phyloP scores from a whole-genome alignment of 495 filamentous ascomycete species.

The Collariella sp. region DNA sequence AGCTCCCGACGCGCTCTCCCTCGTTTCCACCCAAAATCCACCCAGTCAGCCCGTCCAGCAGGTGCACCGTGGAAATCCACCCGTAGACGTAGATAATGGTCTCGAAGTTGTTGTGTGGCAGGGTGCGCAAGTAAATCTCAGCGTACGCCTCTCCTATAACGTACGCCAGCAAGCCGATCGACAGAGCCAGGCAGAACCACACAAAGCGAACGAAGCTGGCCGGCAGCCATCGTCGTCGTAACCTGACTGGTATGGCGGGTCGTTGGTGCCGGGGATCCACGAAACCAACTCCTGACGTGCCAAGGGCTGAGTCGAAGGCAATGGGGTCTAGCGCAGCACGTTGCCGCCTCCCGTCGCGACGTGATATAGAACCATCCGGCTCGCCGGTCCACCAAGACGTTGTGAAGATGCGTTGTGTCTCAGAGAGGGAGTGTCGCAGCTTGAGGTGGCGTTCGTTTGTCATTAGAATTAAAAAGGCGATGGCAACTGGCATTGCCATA shows the following conservation, averaged over 20 bases:
- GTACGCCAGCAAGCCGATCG: slow-evolving; percentile 51
- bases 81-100: slow-evolving; percentile 59
- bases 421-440: slow-evolving; percentile 46
- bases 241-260: slow-evolving; percentile 25
- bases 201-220: slow-evolving; percentile 55
- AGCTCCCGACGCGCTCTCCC: slow-evolving; percentile 52
- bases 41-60: slow-evolving; percentile 50
- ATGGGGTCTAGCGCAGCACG: slow-evolving; percentile 19
- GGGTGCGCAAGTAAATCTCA: slow-evolving; percentile 54
- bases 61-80: slow-evolving; percentile 54
- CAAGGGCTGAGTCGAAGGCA: slow-evolving; percentile 25
- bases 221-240: slow-evolving; percentile 45
- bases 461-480: slow-evolving; percentile 52
- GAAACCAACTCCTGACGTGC: slow-evolving; percentile 21
- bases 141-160: slow-evolving; percentile 58
- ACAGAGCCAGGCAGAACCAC: slow-evolving; percentile 57
- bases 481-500: slow-evolving; percentile 54
- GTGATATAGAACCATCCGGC: slow-evolving; percentile 32
- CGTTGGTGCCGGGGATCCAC: slow-evolving; percentile 14
- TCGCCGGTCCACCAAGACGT: slow-evolving; percentile 52
- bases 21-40: slow-evolving; percentile 54
- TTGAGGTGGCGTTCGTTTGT: slow-evolving; percentile 49
- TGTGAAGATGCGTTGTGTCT: slow-evolving; percentile 56
- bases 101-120: slow-evolving; percentile 54
- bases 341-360: slow-evolving; percentile 28